A percentile compares a stretch with the other conserved stretches of the same genome.
Evolutionary conservation across 345 rosid species (phyloP).

Genomic region (Draba incana): DNA sequence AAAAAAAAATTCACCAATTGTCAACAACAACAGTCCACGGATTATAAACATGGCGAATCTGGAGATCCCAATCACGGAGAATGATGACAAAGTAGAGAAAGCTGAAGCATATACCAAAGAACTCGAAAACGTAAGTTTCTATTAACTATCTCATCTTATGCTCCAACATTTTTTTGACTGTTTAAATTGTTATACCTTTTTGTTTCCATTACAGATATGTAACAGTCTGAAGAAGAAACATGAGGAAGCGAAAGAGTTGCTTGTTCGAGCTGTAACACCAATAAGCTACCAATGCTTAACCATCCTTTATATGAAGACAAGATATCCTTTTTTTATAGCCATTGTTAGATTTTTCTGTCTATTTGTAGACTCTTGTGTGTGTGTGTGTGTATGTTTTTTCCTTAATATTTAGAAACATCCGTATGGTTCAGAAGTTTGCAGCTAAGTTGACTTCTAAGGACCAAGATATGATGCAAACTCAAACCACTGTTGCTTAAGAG

Average conservation of each 20-base stretch:
- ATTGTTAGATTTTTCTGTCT: slow-evolving; percentile 1
- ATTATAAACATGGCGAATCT: slow-evolving; percentile 47
- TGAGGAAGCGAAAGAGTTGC: slow-evolving; percentile 81
- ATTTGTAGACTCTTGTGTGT: background rate
- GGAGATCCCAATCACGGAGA: slow-evolving; percentile 50
- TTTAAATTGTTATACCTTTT: background rate
- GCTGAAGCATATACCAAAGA: slow-evolving; percentile 82
- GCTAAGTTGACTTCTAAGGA: slow-evolving; percentile 46
- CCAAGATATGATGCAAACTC: slow-evolving; percentile 22
- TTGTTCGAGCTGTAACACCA: slow-evolving; percentile 86
- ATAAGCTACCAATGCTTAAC: slow-evolving; percentile 76
- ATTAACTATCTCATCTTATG: background rate
- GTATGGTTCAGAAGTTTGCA: slow-evolving; percentile 62
- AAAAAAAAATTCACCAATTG: slow-evolving; percentile 41
- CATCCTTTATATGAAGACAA: slow-evolving; percentile 73
- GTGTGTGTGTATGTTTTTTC: slow-evolving; percentile 33
- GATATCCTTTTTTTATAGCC: slow-evolving; percentile 69
- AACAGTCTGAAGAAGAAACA: slow-evolving; percentile 78
- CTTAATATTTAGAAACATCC: slow-evolving; percentile 68
- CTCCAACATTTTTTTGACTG: background rate
- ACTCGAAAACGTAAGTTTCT: slow-evolving; percentile 77
- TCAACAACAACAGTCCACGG: slow-evolving; percentile 37
- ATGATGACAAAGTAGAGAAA: slow-evolving; percentile 58
- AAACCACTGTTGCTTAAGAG: slow-evolving; percentile 25
- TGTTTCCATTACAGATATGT: slow-evolving; percentile 58